Evolutionary conservation across 495 filamentous ascomycete genomes (phyloP).

Genomic region (Podospora pseudopauciseta): DNA sequence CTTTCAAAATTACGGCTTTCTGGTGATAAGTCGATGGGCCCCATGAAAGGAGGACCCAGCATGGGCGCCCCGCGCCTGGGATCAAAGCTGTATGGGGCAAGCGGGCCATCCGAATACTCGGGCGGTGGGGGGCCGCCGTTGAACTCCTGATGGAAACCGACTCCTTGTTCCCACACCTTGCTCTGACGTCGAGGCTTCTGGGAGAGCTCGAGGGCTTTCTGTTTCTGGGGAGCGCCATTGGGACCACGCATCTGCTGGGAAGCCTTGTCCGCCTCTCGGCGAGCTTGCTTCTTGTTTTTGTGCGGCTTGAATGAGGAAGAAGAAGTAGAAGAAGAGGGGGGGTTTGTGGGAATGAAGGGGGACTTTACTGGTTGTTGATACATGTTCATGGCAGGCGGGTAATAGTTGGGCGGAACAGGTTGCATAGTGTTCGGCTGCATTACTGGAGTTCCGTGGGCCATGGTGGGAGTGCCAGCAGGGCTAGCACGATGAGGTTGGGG

Average conservation of each 20-base stretch:
- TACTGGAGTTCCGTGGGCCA: slow-evolving; percentile 63
- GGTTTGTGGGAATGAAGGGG: slow-evolving; percentile 46
- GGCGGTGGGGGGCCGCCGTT: slow-evolving; percentile 21
- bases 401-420: slow-evolving; percentile 56
- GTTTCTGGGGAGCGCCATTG: slow-evolving; percentile 31
- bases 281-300: slow-evolving; percentile 41
- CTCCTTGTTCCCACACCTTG: slow-evolving; percentile 39
- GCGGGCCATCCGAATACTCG: slow-evolving; percentile 27
- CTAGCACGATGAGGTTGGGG: slow-evolving; percentile 62
- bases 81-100: slow-evolving; percentile 26
- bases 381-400: slow-evolving; percentile 33
- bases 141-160: slow-evolving; percentile 23
- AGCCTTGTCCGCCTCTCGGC: slow-evolving; percentile 45
- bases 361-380: slow-evolving; percentile 60
- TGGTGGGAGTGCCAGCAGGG: slow-evolving; percentile 63
- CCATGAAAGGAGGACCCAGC: slow-evolving; percentile 36
- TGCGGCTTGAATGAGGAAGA: slow-evolving; percentile 25
- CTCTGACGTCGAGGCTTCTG: slow-evolving; percentile 37
- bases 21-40: slow-evolving; percentile 59
- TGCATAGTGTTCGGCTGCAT: slow-evolving; percentile 57
- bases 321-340: slow-evolving; percentile 19
- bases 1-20: slow-evolving; percentile 68
- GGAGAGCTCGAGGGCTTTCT: slow-evolving; percentile 25
- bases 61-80: slow-evolving; percentile 33
- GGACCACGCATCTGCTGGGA: slow-evolving; percentile 34